Evolutionary conservation across 2,329 filamentous ascomycete genomes (phyloP).

Genomic region (Xylaria sp.): DNA sequence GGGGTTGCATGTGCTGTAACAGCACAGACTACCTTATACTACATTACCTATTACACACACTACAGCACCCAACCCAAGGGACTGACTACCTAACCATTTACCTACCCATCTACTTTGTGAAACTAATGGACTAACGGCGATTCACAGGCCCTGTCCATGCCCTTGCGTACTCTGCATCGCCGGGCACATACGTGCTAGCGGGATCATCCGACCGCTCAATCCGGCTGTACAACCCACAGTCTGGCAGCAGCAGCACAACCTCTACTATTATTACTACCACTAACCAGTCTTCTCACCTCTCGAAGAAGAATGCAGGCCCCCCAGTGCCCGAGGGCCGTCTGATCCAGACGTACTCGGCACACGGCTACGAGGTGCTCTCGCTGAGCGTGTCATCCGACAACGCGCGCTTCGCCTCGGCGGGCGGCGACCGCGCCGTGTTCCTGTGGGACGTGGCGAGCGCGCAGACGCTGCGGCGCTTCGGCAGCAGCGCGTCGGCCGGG

Average conservation of each 20-base stretch:
- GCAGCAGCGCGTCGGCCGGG: constrained; percentile 56
- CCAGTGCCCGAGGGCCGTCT: constrained; percentile 64
- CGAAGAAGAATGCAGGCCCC: constrained; percentile 50
- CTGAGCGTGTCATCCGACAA: constrained; percentile 81
- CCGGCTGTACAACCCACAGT: constrained; percentile 83
- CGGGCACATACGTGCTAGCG: constrained; percentile 83
- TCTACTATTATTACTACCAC: not conserved
- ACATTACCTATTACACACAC: not conserved
- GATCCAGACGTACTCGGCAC: constrained; percentile 88
- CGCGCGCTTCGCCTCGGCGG: constrained; percentile 84
- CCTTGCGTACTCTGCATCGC: constrained; percentile 76
- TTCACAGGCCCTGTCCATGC: constrained; percentile 75
- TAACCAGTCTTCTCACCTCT: constrained; percentile 45
- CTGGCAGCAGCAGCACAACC: constrained; percentile 44
- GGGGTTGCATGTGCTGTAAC: not conserved
- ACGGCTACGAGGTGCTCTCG: constrained; percentile 92
- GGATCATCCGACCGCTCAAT: constrained; percentile 87
- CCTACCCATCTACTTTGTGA: not conserved
- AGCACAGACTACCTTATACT: not conserved
- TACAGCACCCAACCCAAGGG: too few species aligned
- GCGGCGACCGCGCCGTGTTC: constrained; percentile 91
- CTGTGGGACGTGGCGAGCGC: constrained; percentile 93
- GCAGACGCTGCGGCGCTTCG: constrained; percentile 79
- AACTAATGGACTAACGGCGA: constrained; percentile 13
- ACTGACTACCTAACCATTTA: not conserved